Percentiles rank a stretch among this genome's conserved stretches.
These are phyloP conservation scores for Candida coleopterorum DNA, from an alignment of 805 yeast species.

Conservation along the genomic window DNA sequence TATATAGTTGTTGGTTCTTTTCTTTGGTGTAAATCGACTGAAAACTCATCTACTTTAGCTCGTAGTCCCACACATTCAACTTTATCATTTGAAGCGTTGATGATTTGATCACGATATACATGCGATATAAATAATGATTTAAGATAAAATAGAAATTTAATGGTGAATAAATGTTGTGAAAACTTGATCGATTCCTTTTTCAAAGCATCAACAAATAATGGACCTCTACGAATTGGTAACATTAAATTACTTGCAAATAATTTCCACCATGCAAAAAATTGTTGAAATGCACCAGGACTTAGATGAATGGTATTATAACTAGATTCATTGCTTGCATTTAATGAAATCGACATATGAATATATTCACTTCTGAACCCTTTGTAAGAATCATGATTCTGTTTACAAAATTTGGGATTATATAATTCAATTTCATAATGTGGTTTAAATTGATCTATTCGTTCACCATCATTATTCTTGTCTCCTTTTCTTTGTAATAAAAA, in stretches of 20 bases:
- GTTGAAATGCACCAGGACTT: slow-evolving; percentile 61
- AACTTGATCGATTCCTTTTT: slow-evolving; percentile 61
- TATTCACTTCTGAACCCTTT: slow-evolving; percentile 36
- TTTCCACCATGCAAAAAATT: slow-evolving; percentile 82
- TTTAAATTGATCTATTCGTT: slow-evolving; percentile 40
- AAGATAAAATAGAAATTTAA: slow-evolving; percentile 72
- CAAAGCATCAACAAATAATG: slow-evolving; percentile 56
- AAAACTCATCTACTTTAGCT: slow-evolving; percentile 33
- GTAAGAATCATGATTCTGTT: slow-evolving; percentile 35
- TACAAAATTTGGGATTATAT: slow-evolving; percentile 50
- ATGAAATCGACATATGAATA: slow-evolving; percentile 38
- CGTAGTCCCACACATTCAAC: slow-evolving; percentile 65
- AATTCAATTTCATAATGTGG: slow-evolving; percentile 61
- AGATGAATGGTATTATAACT: slow-evolving; percentile 72
- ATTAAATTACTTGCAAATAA: slow-evolving; percentile 76
- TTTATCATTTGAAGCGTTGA: slow-evolving; percentile 36
- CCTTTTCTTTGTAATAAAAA: slow-evolving; percentile 51
- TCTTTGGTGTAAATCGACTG: slow-evolving; percentile 38
- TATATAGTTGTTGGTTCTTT: slow-evolving; percentile 31
- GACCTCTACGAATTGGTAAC: slow-evolving; percentile 75
- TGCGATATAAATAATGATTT: slow-evolving; percentile 74
- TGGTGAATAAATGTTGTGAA: slow-evolving; percentile 68
- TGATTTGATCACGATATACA: slow-evolving; percentile 46
- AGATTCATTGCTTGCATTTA: slow-evolving; percentile 29
- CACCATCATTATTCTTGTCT: slow-evolving; percentile 15